Base-by-base conservation (phyloP, 768 basidiomycete genomes). In the Mycena maculata region DNA sequence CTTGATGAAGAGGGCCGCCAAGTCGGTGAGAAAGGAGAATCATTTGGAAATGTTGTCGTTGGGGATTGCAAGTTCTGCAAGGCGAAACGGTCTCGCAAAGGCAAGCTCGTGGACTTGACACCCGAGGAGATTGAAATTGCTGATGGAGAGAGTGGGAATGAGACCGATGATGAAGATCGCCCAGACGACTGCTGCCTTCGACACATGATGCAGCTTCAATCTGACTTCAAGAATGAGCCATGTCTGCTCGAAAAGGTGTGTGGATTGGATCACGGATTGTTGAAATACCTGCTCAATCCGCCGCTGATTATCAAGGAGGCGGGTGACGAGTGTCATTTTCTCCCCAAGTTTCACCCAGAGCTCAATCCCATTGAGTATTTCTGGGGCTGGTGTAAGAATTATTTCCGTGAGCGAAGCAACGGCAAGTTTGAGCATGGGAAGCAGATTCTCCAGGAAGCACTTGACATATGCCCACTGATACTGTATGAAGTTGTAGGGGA, bases 321-420 rank as follows among this genome's bases (percentile, higher is more conserved):
- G 15, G 64, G 64, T 18, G 41, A 66, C 36, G 23, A 20, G 11
- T 66, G 64, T 31, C 64, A 60, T 48, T 68, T 68, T 53, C 66
- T 68, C 28, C 66, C 66, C 9, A 68, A 68, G 39, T 68, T 68
- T 47, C 66, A 68, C 36, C 66, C 66, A 28, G 66, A 68, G 53
- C 33, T 68, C n/a, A 68, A 63, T 38, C 61, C 53, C 2, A 68
- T 63, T 36, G 66, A 68, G 47, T 55, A 63, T 42, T 68, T 22
- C 27, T 68, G 66, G 50, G 50, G 50, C 18, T 53, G 50, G 50
- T 23, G 23, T 10, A 53, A 53, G 27, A 20, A 31, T 53, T 57
- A 57, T 27, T 47, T 42, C 25, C 42, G 62, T 41, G 52, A 68
- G 47, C 64, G 64, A 16, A 28, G 60, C 42, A 61, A 48, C 28